A percentile compares a stretch with the other conserved stretches of the same genome.
Evolutionary conservation across 1,284 basidiomycete species (phyloP).

Genomic region (Pyrrhoderma noxium): DNA sequence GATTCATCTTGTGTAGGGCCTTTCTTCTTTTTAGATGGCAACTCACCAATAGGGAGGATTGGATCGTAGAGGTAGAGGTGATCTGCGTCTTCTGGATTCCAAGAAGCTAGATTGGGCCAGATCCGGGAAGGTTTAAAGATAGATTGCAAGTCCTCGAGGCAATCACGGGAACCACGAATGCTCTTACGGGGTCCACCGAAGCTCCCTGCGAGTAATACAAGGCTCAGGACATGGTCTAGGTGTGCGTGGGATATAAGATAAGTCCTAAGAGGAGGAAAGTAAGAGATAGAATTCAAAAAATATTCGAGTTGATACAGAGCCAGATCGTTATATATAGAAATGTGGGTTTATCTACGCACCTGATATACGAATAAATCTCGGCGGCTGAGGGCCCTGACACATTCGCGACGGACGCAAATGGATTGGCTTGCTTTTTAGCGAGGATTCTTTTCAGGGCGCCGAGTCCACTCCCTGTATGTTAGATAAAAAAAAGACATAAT

Average conservation of each 20-base stretch:
- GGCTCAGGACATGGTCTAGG: slow-evolving; percentile 71
- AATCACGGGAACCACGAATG: slow-evolving; percentile 54
- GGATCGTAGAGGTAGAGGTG: slow-evolving; percentile 51
- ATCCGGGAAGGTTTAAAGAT: slow-evolving; percentile 69
- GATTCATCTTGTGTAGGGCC: no score
- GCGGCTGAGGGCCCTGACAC: slow-evolving; percentile 27
- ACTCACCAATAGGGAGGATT: slow-evolving; percentile 30
- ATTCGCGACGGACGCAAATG: slow-evolving; percentile 37
- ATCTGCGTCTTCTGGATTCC: slow-evolving; percentile 50
- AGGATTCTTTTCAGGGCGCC: slow-evolving; percentile 57
- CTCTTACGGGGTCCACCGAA: slow-evolving; percentile 54
- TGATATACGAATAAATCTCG: slow-evolving; percentile 53
- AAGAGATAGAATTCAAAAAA: no score
- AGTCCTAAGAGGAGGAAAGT: slow-evolving; percentile 36
- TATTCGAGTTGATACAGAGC: no score
- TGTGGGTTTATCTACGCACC: no score
- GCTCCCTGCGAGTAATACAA: slow-evolving; percentile 71
- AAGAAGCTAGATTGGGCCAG: slow-evolving; percentile 79
- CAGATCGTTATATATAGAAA: no score
- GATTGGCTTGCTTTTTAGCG: slow-evolving; percentile 34
- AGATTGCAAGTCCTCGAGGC: slow-evolving; percentile 59
- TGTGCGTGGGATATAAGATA: slow-evolving; percentile 79
- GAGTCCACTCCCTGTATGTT: slow-evolving; percentile 59
- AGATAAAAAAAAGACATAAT: background rate
- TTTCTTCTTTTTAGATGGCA: slow-evolving; percentile 28